Evolutionary conservation across 2,329 filamentous ascomycete genomes (phyloP).

Genomic region (Aureobasidium sp.): DNA sequence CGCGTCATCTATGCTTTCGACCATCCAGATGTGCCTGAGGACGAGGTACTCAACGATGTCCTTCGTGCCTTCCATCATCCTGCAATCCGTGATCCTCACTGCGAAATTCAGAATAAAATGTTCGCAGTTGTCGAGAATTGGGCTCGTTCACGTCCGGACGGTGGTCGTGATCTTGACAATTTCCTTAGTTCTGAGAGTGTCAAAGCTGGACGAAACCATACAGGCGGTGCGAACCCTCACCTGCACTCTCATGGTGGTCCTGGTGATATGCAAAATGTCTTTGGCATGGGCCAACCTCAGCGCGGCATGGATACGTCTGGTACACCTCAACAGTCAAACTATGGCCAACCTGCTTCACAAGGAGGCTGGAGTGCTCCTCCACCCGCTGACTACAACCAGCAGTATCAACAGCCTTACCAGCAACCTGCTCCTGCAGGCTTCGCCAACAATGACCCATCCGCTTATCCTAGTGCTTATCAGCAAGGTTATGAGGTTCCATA

Average conservation of each 20-base stretch:
- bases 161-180: constrained; percentile 60
- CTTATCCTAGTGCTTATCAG: constrained; percentile 30
- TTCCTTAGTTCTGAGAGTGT: constrained; percentile 81
- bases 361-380: not conserved
- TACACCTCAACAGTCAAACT: not conserved
- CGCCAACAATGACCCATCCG: constrained; percentile 23
- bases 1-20: constrained; percentile 91
- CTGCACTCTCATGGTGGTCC: constrained; percentile 9
- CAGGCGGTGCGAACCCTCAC: constrained; percentile 14
- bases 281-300: not conserved
- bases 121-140: constrained; percentile 77
- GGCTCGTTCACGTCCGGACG: constrained; percentile 63
- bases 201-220: constrained; percentile 72
- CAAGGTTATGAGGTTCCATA: constrained; percentile 31
- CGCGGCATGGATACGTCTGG: not conserved
- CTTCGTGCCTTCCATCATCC: constrained; percentile 86
- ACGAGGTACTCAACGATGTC: constrained; percentile 78
- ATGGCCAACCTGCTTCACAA: not conserved
- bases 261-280: constrained; percentile 2
- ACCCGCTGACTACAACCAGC: constrained; percentile 1
- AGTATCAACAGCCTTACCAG: constrained; percentile 9
- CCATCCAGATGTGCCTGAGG: constrained; percentile 70
- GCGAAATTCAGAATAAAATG: constrained; percentile 83
- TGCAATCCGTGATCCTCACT: constrained; percentile 63
- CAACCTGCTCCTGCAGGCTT: constrained; percentile 25